phyloP scores from a whole-genome alignment of 2,329 filamentous ascomycete species.

The Ceratocystis lukuohia region DNA sequence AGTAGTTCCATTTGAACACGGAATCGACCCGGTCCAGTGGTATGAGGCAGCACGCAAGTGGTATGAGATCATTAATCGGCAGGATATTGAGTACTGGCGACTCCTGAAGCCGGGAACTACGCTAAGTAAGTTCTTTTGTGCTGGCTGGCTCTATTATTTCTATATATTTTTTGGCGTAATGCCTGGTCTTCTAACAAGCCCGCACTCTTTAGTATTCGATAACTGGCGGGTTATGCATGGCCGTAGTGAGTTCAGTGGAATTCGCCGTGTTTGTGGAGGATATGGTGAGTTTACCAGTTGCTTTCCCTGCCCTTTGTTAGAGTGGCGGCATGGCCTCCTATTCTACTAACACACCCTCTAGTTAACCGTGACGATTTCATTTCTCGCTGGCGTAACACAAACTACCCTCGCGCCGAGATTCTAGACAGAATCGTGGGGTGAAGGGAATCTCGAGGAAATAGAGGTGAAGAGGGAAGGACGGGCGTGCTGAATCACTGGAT shows the following conservation, averaged over 20 bases:
- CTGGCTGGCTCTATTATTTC: neutral
- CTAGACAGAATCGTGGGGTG: slow-evolving; percentile 19
- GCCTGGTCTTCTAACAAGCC: too few species aligned
- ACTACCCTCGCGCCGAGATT: slow-evolving; percentile 39
- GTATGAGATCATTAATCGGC: slow-evolving; percentile 52
- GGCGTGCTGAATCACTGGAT: neutral
- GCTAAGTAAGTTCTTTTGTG: slow-evolving; percentile 44
- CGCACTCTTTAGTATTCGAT: slow-evolving; percentile 56
- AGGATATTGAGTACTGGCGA: slow-evolving; percentile 60
- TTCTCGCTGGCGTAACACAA: slow-evolving; percentile 61
- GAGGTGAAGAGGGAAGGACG: neutral
- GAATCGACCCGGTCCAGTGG: slow-evolving; percentile 47
- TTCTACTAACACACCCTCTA: slow-evolving; percentile 26
- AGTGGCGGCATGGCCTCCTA: neutral
- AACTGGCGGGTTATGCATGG: slow-evolving; percentile 94
- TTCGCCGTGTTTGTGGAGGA: slow-evolving; percentile 76
- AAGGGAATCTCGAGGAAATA: neutral
- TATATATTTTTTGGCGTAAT: slow-evolving; percentile 19
- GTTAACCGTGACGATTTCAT: slow-evolving; percentile 71
- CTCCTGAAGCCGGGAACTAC: slow-evolving; percentile 67
- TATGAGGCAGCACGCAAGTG: slow-evolving; percentile 69
- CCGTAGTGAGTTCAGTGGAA: slow-evolving; percentile 66
- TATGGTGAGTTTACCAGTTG: slow-evolving; percentile 52
- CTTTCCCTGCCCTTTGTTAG: neutral
- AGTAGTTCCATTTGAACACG: slow-evolving; percentile 42